Conservation (phyloP, 257 asterid species). For the Plantago elongata region DNA sequence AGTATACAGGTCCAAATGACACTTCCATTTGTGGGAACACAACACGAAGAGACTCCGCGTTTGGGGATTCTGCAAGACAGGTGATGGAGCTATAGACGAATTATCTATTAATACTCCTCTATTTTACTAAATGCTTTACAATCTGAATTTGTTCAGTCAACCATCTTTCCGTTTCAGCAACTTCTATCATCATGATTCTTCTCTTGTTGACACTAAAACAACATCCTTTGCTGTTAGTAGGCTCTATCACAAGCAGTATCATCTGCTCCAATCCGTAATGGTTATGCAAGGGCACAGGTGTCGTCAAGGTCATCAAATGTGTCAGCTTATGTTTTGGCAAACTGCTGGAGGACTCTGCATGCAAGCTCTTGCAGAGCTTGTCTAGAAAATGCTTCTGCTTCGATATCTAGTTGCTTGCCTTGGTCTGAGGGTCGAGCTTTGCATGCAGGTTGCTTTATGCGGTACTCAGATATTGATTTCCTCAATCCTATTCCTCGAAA, state of each 20-base stretch:
- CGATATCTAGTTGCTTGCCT: constrained; percentile 52
- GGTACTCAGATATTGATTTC: constrained; percentile 56
- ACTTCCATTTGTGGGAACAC: constrained; percentile 42
- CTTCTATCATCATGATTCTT: no score
- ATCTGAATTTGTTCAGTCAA: no score
- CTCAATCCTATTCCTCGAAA: constrained; percentile 45
- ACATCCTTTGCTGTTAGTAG: not conserved
- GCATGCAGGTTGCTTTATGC: constrained; percentile 59
- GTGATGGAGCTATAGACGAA: no score
- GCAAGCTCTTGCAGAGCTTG: constrained; percentile 44
- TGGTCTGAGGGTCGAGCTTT: constrained; percentile 54
- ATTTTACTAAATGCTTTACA: no score
- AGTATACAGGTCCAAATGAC: constrained; percentile 47
- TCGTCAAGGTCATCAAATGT: constrained; percentile 21
- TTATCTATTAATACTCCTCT: no score
- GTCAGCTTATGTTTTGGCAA: constrained; percentile 48
- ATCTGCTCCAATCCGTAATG: constrained; percentile 35
- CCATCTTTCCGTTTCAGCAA: no score
- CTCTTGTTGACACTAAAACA: no score
- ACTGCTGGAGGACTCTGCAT: constrained; percentile 58
- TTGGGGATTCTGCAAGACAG: constrained; percentile 26
- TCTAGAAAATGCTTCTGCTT: constrained; percentile 43
- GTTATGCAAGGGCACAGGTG: constrained; percentile 40
- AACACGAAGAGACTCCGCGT: constrained; percentile 31
- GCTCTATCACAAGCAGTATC: constrained; percentile 41